Evolutionary conservation across 768 basidiomycete species (phyloP).

Genomic region (Tylopilus sp.): DNA sequence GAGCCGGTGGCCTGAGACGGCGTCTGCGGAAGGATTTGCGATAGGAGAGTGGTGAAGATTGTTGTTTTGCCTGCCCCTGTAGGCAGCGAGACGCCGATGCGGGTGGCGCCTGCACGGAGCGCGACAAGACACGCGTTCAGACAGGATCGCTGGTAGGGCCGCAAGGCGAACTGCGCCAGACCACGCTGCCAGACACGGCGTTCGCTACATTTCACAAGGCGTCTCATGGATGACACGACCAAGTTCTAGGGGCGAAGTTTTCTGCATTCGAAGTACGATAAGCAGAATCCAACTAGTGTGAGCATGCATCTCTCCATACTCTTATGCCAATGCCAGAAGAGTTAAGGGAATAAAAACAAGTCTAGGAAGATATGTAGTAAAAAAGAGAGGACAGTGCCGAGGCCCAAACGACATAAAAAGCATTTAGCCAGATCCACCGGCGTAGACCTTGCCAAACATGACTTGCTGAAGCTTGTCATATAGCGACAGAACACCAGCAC

Average conservation of each 20-base stretch:
- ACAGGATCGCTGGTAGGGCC: slow-evolving; percentile 89
- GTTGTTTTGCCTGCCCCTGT: slow-evolving; percentile 90
- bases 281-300: slow-evolving; percentile 18
- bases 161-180: slow-evolving; percentile 37
- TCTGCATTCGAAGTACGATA: slow-evolving; percentile 19
- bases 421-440: slow-evolving; percentile 61
- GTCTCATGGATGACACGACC: slow-evolving; percentile 8
- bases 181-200: slow-evolving; percentile 3
- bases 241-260: background rate
- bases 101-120: slow-evolving; percentile 58
- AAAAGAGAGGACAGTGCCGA: slow-evolving; percentile 33
- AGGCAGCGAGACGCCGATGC: slow-evolving; percentile 82
- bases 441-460: slow-evolving; percentile 99
- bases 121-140: slow-evolving; percentile 74
- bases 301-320: slow-evolving; percentile 25
- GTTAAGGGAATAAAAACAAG: slow-evolving; percentile 32
- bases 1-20: slow-evolving; percentile 50
- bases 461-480: slow-evolving; percentile 98
- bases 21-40: slow-evolving; percentile 49
- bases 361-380: slow-evolving; percentile 30
- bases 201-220: slow-evolving; percentile 3
- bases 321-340: slow-evolving; percentile 16
- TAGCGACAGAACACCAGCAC: slow-evolving; percentile 97
- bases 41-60: slow-evolving; percentile 82
- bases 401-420: slow-evolving; percentile 20